Evolutionary conservation across 2,329 filamentous ascomycete species (phyloP), one percentile per base, ranked within the genome.

Genomic region (Cadophora sp.): DNA sequence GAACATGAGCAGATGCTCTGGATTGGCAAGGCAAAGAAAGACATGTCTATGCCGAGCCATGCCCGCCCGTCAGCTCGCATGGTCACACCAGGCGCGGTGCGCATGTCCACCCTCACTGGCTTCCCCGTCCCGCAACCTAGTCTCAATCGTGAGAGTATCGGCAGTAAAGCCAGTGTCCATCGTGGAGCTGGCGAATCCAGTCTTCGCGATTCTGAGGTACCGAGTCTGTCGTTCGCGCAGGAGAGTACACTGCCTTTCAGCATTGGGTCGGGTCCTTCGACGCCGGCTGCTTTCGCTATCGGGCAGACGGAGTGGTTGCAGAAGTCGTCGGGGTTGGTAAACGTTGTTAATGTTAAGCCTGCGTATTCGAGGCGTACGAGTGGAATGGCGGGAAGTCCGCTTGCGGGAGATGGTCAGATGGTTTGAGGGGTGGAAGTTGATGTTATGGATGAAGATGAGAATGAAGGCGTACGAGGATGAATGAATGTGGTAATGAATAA

Each of bases 1-100:
- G 87, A 88, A 74, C 86, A 89, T 75, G 87, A 89, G 74, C 87
- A 89, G 73, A 86, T 85, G 83, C 83, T 86, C 66, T 87, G 85
- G 66, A 65, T 68, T 40, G 66, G 66, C 26, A 64, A 68, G 27
- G 55, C 66, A 31, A 64, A 62, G 48, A 64, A 60, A 26, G 66
- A 68, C 37, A 65, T 68, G 56, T 27, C 22, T 4, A 26, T 65
- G 26, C 66, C 66, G 0, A 14, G 19, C 26, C 11, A 37, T 9
- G n/a, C 53, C 8, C 53, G 61, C 6, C 53, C 53, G 2, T 53
- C 61, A 7, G 46, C 61, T 0, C 27, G 53, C 19, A 51, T 51
- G 27, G 26, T 26, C n/a, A 48, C 34, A 2, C 61, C 51, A 9
- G 61, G 46, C 5, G 26, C 61, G 11, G 53, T 12, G 1, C 51